phyloP scores from a whole-genome alignment of 352 stramenopile species.

The Globisporangium carolinianum region DNA sequence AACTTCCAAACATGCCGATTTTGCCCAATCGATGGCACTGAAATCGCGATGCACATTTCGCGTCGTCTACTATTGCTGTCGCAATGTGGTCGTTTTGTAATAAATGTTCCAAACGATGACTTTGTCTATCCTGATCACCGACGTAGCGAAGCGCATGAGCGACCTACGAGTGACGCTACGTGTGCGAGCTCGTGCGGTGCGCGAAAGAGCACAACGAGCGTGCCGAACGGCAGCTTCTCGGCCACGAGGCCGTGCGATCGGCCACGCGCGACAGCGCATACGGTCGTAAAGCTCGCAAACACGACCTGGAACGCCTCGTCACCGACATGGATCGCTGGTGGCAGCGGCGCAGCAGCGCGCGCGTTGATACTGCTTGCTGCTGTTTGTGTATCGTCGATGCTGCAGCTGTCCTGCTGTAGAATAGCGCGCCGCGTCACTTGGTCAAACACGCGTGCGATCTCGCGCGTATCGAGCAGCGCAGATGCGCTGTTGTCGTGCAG shows the following conservation, averaged over 20 bases:
- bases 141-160: conserved; percentile 22
- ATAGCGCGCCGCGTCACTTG: conserved; percentile 29
- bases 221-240: conserved; percentile 45
- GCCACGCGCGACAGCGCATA: conserved; percentile 31
- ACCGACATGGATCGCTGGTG: conserved; percentile 26
- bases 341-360: conserved; percentile 4
- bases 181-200: conserved; percentile 20
- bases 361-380: neutral
- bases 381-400: neutral
- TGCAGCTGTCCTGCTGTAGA: conserved; percentile 17
- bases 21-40: no score
- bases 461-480: conserved; percentile 10
- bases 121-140: conserved; percentile 1
- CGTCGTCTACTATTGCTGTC: no score
- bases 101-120: neutral
- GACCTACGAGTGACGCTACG: conserved; percentile 26
- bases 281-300: conserved; percentile 31
- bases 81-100: no score
- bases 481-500: neutral
- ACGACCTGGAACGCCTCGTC: conserved; percentile 34
- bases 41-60: no score
- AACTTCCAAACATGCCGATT: no score
- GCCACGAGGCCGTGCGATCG: conserved; percentile 28
- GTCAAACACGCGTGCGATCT: conserved; percentile 28
- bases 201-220: conserved; percentile 38